A percentile compares a stretch with the other conserved stretches of the same genome.
These are phyloP conservation scores for Lotus japonicus DNA, from an alignment of 306 rosid genomes.

Conservation along the genomic window DNA sequence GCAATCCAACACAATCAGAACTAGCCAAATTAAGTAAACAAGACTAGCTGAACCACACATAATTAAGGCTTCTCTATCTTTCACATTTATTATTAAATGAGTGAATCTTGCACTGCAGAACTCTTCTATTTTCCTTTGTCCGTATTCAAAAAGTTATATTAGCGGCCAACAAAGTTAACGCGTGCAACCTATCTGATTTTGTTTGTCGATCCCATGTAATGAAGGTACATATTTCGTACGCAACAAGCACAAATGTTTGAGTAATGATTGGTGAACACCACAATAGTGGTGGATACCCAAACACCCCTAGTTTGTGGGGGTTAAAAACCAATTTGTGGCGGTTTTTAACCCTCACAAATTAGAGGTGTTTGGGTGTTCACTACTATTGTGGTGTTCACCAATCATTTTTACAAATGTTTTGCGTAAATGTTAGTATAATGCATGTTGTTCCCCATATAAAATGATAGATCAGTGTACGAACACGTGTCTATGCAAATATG, in stretches of 20 bases:
- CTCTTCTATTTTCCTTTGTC: background rate
- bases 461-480: background rate
- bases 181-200: conserved; percentile 19
- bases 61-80: background rate
- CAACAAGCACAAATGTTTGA: background rate
- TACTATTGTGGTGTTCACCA: too few relatives aligned
- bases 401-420: too few relatives aligned
- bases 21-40: background rate
- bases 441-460: background rate
- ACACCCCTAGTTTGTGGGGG: too few relatives aligned
- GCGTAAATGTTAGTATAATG: too few relatives aligned
- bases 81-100: background rate
- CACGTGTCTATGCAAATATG: too few relatives aligned
- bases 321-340: too few relatives aligned
- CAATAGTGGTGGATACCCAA: too few relatives aligned
- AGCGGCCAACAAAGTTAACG: conserved; percentile 24
- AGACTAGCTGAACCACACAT: background rate
- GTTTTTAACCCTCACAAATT: too few relatives aligned
- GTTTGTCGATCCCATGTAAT: background rate
- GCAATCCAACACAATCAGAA: background rate
- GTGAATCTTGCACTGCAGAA: background rate
- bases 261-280: too few relatives aligned
- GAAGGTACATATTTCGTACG: conserved; percentile 39
- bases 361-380: too few relatives aligned
- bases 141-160: background rate